Base-by-base conservation (phyloP, 345 rosid species). In the Boechera retrofracta region DNA sequence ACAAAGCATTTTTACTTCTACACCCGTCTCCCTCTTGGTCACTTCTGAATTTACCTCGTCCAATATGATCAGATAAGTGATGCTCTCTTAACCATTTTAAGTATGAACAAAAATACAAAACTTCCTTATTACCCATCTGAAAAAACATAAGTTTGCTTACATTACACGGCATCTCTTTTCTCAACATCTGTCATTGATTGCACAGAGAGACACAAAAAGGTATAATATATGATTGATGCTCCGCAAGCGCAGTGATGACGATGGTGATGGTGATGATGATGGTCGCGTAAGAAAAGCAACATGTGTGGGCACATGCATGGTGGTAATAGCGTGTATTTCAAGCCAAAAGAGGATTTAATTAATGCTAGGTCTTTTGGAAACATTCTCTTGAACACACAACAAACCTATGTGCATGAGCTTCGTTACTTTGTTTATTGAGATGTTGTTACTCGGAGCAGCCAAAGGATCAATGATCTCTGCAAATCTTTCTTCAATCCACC, bases 371-470 rank as follows among this genome's bases (percentile, higher is more conserved):
- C 88, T 80, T 31, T 58, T 65, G 5, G 71, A 76, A 15, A 73
- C 79, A 51, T 75, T 38, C 45, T 79, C 88, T 72, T 83, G 88
- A 77, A 85, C 84, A 47, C 92, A 88, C 63, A 88, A 51, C 49
- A 88, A 53, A 39, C 86, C 88, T 5, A 86, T 78, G 69, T 83
- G 85, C 28, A 85, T 79, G 71, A 86, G 84, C 56, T 85, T 85
- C 56, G 80, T 47, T 24, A 79, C 80, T 62, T 85, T 85, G 36
- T 67, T 69, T 44, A 78, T 63, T 51, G 77, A 32, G 12, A 67
- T 39, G 13, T 53, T 67, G 47, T 67, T 35, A 67, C 59, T 51
- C 3, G 11, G 33, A 35, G 33, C 33, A 35, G 71, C 59, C 71
- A 67, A 29, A 41, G 84, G 88, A 76, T 86, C 88, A 10, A 76